Evolutionary conservation across 176 grass and related monocot species (phyloP), one percentile per base, ranked within the genome.

Genomic region (Elymus sibiricus): DNA sequence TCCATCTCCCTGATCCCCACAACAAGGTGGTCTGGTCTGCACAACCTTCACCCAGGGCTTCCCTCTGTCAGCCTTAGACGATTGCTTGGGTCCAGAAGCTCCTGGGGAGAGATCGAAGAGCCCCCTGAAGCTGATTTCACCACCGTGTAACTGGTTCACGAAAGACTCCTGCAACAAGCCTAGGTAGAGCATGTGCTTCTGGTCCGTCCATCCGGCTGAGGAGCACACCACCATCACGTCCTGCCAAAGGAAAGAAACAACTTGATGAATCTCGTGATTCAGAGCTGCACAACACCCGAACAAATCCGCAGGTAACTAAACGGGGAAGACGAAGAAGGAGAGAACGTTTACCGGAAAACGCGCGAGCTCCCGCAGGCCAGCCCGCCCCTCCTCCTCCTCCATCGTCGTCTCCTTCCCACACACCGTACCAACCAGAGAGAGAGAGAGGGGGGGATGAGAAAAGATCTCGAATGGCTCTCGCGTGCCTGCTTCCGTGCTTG

Each of bases 141-240:
- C 63, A 0, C 55, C 78, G 26, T 93, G 84, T 61, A 98, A 70
- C 62, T 88, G 84, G 68, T 74, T 81, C 14, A 94, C 67, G 70
- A 99, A 99, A 6, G 90, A 91, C 88, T 93, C 86, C 76, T 99
- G 94, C 55, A 96, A 43, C 44, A 90, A 89, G 70, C 62, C 86
- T 16, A 99, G 92, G 91, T 96, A 99, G 15, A 88, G 82, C 86
- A 69, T 90, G 82, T 99, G 97, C 70, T 91, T 99, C 81, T 93
- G 90, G 83, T 99, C 82, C 34, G 90, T 99, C 94, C 97, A 99
- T 71, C 90, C 89, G 61, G 74, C 87, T 51, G 90, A 91, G 9
- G 88, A 88, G 63, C 84, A 86, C 46, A 82, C 78, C 66, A 82
- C 83, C 26, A 64, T 25, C 71, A 79, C 42, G 32, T 78, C 87